Evolutionary conservation across 2,329 filamentous ascomycete genomes (phyloP).

Genomic region (Davidsoniella eucalypti): DNA sequence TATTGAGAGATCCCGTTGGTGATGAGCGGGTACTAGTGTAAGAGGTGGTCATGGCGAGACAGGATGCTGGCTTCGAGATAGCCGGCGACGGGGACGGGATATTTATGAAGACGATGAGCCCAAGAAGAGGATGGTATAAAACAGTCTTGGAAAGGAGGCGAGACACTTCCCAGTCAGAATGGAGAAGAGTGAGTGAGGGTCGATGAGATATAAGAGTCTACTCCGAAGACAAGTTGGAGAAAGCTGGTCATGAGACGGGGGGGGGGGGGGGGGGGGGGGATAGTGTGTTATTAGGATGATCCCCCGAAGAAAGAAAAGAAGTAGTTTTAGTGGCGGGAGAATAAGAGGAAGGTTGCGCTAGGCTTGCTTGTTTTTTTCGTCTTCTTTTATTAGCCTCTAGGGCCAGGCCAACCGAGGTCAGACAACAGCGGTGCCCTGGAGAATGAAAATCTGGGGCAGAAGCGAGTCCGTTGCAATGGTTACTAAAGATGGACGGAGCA

Average conservation of each 20-base stretch:
- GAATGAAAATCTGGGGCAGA: conserved; percentile 4
- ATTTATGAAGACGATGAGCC: neutral
- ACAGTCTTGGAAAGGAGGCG: neutral
- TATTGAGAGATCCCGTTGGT: conserved; percentile 3
- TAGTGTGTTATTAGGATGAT: neutral
- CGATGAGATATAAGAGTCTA: neutral
- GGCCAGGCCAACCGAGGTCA: neutral
- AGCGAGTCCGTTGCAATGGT: neutral
- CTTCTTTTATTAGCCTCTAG: too few species aligned
- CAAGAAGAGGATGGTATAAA: neutral
- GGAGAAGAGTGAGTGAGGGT: neutral
- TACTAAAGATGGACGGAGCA: too few species aligned
- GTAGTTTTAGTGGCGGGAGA: neutral
- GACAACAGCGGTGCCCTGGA: neutral
- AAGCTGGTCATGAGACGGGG: conserved; percentile 2
- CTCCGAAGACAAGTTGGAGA: conserved; percentile 3
- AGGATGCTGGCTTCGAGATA: neutral
- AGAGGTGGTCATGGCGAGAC: conserved; percentile 1
- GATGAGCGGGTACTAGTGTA: conserved; percentile 9
- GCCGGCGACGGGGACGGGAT: neutral
- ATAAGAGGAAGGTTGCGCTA: neutral
- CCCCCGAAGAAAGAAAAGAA: neutral
- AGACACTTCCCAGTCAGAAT: neutral
- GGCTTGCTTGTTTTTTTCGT: too few species aligned
- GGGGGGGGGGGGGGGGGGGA: neutral